A percentile compares a stretch with the other conserved stretches of the same genome.
Conservation (phyloP, 2,329 filamentous ascomycete genomes). For the Xylariaceae sp. region DNA sequence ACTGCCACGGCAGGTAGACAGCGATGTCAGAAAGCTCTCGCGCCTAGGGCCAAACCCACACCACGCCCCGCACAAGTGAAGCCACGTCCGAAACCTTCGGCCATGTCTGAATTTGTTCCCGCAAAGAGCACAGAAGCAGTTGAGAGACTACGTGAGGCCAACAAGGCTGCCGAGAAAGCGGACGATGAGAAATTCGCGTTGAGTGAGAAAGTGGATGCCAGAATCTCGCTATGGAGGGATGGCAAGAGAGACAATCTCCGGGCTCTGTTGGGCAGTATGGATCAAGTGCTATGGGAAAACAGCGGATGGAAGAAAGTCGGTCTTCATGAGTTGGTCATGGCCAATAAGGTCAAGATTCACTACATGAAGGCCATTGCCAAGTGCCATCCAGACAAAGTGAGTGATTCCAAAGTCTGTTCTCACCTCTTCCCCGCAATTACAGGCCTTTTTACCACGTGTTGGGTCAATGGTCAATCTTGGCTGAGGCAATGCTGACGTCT, state of each 20-base stretch:
- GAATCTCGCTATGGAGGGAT: slow-evolving; percentile 75
- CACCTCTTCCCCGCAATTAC: slow-evolving; percentile 3
- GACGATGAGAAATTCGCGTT: slow-evolving; percentile 93
- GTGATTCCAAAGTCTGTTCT: slow-evolving; percentile 22
- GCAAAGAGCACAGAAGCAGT: slow-evolving; percentile 70
- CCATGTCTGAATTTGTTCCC: slow-evolving; percentile 38
- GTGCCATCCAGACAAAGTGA: slow-evolving; percentile 97
- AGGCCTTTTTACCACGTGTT: slow-evolving; percentile 6
- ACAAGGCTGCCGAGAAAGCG: slow-evolving; percentile 76
- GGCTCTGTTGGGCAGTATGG: slow-evolving; percentile 79
- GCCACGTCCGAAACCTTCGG: slow-evolving; percentile 41
- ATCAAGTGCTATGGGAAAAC: slow-evolving; percentile 84
- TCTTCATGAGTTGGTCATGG: slow-evolving; percentile 86
- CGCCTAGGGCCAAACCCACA: slow-evolving; percentile 56
- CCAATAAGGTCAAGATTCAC: slow-evolving; percentile 91
- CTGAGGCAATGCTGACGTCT: no score
- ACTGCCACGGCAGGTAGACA: slow-evolving; percentile 82
- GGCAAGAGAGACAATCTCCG: slow-evolving; percentile 91
- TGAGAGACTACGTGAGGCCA: slow-evolving; percentile 74
- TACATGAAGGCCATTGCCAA: slow-evolving; percentile 99
- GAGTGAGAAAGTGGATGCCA: slow-evolving; percentile 78
- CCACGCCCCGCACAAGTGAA: slow-evolving; percentile 42
- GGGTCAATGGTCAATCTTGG: no score
- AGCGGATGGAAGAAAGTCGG: slow-evolving; percentile 97
- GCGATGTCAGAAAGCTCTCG: slow-evolving; percentile 82